phyloP scores from a whole-genome alignment of 306 rosid genomes.

The Lathyrus aphaca region DNA sequence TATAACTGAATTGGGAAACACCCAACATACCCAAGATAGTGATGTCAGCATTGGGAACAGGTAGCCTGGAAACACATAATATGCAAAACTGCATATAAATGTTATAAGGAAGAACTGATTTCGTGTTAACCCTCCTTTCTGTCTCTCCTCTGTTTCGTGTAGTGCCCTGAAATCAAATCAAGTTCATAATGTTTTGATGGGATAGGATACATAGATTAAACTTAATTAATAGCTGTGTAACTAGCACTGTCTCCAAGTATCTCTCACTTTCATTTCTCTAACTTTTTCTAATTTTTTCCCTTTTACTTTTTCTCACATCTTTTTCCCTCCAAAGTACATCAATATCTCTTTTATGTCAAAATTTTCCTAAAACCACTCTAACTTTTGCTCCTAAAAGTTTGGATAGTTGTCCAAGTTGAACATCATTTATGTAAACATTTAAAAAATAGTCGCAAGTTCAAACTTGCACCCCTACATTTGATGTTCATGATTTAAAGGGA shows the following conservation, averaged over 20 bases:
- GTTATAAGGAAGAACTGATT: conserved; percentile 75
- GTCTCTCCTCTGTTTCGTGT: conserved; percentile 75
- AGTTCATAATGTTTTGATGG: conserved; percentile 1
- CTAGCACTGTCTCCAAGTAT: not conserved
- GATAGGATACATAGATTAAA: not conserved
- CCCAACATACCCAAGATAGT: conserved; percentile 82
- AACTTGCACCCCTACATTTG: too few species aligned
- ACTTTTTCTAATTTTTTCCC: too few species aligned
- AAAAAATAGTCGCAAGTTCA: too few species aligned
- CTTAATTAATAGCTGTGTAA: not conserved
- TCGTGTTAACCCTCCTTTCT: conserved; percentile 57
- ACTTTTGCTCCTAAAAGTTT: too few species aligned
- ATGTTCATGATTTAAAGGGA: too few species aligned
- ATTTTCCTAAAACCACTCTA: too few species aligned
- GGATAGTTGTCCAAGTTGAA: too few species aligned
- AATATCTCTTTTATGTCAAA: too few species aligned
- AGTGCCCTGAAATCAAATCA: conserved; percentile 61
- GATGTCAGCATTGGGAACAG: conserved; percentile 75
- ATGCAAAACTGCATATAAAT: conserved; percentile 70
- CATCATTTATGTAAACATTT: too few species aligned
- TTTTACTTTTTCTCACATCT: too few species aligned
- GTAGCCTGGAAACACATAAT: conserved; percentile 79
- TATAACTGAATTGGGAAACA: conserved; percentile 65
- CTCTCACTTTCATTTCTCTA: too few species aligned
- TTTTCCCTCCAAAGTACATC: too few species aligned